Evolutionary conservation across 345 rosid genomes (phyloP), one percentile per base, ranked within the genome.

Genomic region (Pistacia vera): DNA sequence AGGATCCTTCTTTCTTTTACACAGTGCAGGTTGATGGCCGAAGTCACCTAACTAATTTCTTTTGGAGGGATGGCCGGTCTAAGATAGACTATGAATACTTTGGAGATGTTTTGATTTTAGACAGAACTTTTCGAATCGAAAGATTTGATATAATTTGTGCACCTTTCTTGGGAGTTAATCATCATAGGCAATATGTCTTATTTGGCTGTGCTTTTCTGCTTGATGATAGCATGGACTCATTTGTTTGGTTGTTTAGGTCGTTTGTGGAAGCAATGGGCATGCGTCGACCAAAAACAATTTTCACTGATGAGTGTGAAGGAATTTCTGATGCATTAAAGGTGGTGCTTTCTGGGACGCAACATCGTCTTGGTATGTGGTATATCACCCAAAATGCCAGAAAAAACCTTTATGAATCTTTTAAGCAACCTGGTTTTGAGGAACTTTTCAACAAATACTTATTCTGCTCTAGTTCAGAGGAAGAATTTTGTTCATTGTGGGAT

Each of bases 61-160:
- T 74, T 69, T 79, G 71, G 67, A 63, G 75, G n/a, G 82, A 79
- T 61, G 75, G 78, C 20, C 33, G 57, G 48, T 68, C 81, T 54
- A 79, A 49, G 75, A 44, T 41, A 55, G 68, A 70, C 22, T 70
- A 56, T 36, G 33, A 56, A 1, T 35, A 36, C 63, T 70, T 70
- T 36, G n/a, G 52, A 1, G 52, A 70, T 56, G 33, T 70, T 18
- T 1, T 36, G 18, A 11, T 70, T n/a, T 70, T 56, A 17, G 33
- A 57, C 33, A 36, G 12, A 35, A 18, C 52, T 33, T 36, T 70
- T 56, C 57, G 9, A 46, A 4, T 13, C 3, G 38, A 70, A 12
- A 36, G 30, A 38, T 70, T 55, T 70, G 28, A 36, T 36, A 18
- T 56, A 20, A 9, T 70, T 17, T 56, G 35, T 52, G 60, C 51